Conservation (phyloP, 2,329 filamentous ascomycete genomes). For the Rhinocladiella mackenziei region DNA sequence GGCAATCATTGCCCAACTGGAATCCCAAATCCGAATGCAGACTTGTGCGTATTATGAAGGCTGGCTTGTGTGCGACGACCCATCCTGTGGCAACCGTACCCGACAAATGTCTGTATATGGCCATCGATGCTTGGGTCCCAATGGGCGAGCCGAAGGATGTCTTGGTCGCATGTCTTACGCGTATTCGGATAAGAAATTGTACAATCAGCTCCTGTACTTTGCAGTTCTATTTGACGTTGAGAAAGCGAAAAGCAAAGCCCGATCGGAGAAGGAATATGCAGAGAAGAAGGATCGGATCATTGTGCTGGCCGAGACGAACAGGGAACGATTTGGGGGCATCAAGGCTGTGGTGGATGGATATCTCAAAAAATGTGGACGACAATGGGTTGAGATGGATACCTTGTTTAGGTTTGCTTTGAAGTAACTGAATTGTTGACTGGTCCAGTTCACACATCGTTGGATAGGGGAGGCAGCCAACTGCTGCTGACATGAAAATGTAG, state of each 20-base stretch:
- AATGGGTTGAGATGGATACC: conserved; percentile 91
- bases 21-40: conserved; percentile 73
- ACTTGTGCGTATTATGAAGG: conserved; percentile 86
- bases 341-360: conserved; percentile 76
- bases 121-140: conserved; percentile 79
- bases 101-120: conserved; percentile 93
- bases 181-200: conserved; percentile 80
- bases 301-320: conserved; percentile 76
- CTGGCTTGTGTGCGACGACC: conserved; percentile 86
- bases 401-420: conserved; percentile 62
- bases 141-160: conserved; percentile 79
- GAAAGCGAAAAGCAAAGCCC: conserved; percentile 59
- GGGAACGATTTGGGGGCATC: conserved; percentile 69
- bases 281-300: conserved; percentile 63
- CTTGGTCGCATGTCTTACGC: conserved; percentile 84
- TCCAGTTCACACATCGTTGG: too few species aligned
- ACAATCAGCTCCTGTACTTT: conserved; percentile 92
- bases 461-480: too few species aligned
- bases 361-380: conserved; percentile 80
- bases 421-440: conserved; percentile 4
- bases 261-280: conserved; percentile 46
- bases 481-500: background rate
- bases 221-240: conserved; percentile 84
- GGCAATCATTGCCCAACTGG: conserved; percentile 78
- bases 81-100: conserved; percentile 79